Evolutionary conservation across 2,329 filamentous ascomycete genomes (phyloP), one percentile per base, ranked within the genome.

Genomic region (Scytalidium lignicola): DNA sequence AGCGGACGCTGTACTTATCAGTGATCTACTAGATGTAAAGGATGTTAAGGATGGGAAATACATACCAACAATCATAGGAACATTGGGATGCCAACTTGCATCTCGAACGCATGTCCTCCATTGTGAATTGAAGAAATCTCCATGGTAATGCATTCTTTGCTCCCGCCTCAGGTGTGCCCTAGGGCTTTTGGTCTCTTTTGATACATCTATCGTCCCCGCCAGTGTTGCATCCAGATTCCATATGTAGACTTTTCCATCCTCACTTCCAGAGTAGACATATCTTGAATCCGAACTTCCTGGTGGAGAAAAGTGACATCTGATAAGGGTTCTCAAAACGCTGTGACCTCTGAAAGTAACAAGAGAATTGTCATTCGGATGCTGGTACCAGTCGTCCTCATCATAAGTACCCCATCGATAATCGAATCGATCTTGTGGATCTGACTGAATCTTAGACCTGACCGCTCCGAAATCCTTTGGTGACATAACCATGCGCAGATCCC

Each of bases 321-420:
- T 96, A 39, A 97, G 75, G 1, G 93, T 97, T 61, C 89, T 86
- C 52, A 95, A 78, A 12, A 99, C 90, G 54, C 80, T 81, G 69
- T 99, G 93, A 9, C 92, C 92, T 21, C 90, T 82, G 75, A 95
- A 97, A 0, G 92, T 96, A 43, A 97, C 93, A 2, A 96, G 73
- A 1, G 88, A 95, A 71, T 92, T 95, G 67, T 97, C 93, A 60
- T 90, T 70, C 0, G 86, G 86, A 65, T 96, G 86, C 1, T 83
- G 82, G 51, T 81, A 80, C 74, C 82, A 89, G 58, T 82, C 72
- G 19, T 77, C 70, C 8, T 82, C 78, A 58, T 85, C 75, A 65
- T 88, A 91, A 10, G 70, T 70, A 44, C 80, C 78, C 65, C 78
- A 82, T 13, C 88, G 82, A 66, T 92, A 93, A 65, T 93, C 88